Percentiles rank a stretch among this genome's conserved stretches.
These are phyloP conservation scores for Geotrichum restrictum DNA, from an alignment of 1,139 yeast genomes.

Conservation along the genomic window DNA sequence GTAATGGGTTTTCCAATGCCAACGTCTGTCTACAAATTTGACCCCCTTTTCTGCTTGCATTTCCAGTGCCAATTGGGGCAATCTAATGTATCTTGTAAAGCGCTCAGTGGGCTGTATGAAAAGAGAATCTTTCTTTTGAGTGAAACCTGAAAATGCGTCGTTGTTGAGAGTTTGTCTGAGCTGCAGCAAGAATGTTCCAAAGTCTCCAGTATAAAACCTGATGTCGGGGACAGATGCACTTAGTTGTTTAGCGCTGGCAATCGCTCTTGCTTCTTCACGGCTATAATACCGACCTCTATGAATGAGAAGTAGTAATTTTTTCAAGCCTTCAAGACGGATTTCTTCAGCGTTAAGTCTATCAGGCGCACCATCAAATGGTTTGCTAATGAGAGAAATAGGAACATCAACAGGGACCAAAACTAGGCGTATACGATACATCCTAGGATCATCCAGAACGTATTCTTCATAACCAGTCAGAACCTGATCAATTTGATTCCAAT, in stretches of 20 bases:
- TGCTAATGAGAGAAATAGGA: constrained; percentile 41
- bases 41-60: constrained; percentile 60
- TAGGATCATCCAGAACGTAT: constrained; percentile 52
- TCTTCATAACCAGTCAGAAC: constrained; percentile 86
- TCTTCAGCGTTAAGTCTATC: constrained; percentile 77
- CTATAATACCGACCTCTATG: constrained; percentile 56
- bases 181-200: constrained; percentile 63
- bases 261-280: constrained; percentile 42
- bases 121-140: constrained; percentile 37
- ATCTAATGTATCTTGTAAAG: constrained; percentile 41
- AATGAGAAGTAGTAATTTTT: constrained; percentile 63
- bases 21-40: constrained; percentile 68
- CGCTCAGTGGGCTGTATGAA: constrained; percentile 38
- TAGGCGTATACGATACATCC: constrained; percentile 69
- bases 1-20: constrained; percentile 83
- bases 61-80: constrained; percentile 57
- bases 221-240: constrained; percentile 66
- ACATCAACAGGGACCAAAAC: constrained; percentile 72
- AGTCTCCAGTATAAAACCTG: constrained; percentile 80
- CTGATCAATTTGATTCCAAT: constrained; percentile 93
- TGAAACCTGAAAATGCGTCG: constrained; percentile 23
- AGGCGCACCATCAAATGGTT: constrained; percentile 18
- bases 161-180: constrained; percentile 32
- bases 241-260: constrained; percentile 40
- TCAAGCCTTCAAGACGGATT: constrained; percentile 77